phyloP scores from a whole-genome alignment of 1,139 yeast species.

The Blastobotrys proliferans region DNA sequence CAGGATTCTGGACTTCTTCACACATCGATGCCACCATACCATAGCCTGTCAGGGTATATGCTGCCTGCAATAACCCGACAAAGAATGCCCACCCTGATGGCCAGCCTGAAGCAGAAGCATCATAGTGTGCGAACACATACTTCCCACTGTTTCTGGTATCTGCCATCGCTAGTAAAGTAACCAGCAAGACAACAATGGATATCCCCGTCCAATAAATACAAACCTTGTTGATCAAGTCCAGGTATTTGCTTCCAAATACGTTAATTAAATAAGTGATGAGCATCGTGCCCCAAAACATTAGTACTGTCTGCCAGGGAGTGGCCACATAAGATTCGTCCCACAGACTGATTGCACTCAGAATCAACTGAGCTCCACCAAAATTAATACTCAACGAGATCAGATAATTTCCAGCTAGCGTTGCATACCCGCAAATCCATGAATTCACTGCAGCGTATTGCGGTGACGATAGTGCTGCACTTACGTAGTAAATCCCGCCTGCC shows the following conservation, averaged over 20 bases:
- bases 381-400: background rate
- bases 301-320: background rate
- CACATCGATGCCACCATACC: slow-evolving; percentile 1
- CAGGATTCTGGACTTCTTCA: slow-evolving; percentile 1
- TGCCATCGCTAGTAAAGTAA: background rate
- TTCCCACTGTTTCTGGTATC: background rate
- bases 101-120: background rate
- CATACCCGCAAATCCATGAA: slow-evolving; percentile 6
- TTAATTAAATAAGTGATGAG: background rate
- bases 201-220: background rate
- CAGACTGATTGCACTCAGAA: slow-evolving; percentile 1
- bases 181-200: background rate
- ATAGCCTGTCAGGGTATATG: background rate
- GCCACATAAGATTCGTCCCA: background rate
- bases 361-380: slow-evolving; percentile 2
- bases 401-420: background rate
- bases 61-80: background rate
- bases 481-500: slow-evolving; percentile 8
- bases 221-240: background rate
- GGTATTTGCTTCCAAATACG: background rate
- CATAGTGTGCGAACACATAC: background rate
- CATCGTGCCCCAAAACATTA: background rate
- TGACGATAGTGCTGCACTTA: slow-evolving; percentile 1
- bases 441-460: slow-evolving; percentile 1
- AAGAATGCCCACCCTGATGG: slow-evolving; percentile 2